Conservation (phyloP, 768 basidiomycete genomes). For the Russula ochroleuca region DNA sequence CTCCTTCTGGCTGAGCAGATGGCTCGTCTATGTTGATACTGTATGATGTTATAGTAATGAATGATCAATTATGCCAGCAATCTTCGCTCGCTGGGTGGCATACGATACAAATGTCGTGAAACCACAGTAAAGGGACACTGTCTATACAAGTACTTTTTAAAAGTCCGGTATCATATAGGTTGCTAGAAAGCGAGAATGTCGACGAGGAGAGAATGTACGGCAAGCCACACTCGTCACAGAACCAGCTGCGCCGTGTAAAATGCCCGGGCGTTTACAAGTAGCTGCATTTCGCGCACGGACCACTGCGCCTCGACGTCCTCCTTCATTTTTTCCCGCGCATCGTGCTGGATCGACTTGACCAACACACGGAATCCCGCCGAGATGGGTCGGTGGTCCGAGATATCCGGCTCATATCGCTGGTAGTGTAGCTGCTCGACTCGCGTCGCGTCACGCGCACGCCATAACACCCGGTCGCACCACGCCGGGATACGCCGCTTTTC, state of each 20-base stretch:
- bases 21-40: neutral
- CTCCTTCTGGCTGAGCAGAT: neutral
- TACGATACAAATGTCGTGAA: neutral
- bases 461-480: constrained; percentile 95
- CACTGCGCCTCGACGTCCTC: constrained; percentile 53
- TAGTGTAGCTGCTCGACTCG: constrained; percentile 71
- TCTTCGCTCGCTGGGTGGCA: neutral
- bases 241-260: constrained; percentile 37
- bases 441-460: constrained; percentile 52
- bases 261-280: constrained; percentile 34
- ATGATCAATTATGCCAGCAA: constrained; percentile 12
- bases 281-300: constrained; percentile 36
- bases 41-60: neutral
- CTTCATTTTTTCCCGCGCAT: constrained; percentile 54
- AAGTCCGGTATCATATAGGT: constrained; percentile 8
- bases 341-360: constrained; percentile 65
- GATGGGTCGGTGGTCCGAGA: constrained; percentile 89
- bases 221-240: constrained; percentile 28
- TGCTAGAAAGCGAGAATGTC: neutral
- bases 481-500: constrained; percentile 88
- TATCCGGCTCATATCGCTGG: constrained; percentile 75
- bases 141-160: neutral
- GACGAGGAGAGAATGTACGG: neutral
- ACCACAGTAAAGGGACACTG: neutral
- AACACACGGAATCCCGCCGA: constrained; percentile 72